Evolutionary conservation across 768 basidiomycete species (phyloP), one percentile per base, ranked within the genome.

Genomic region (Crucibulum laeve): DNA sequence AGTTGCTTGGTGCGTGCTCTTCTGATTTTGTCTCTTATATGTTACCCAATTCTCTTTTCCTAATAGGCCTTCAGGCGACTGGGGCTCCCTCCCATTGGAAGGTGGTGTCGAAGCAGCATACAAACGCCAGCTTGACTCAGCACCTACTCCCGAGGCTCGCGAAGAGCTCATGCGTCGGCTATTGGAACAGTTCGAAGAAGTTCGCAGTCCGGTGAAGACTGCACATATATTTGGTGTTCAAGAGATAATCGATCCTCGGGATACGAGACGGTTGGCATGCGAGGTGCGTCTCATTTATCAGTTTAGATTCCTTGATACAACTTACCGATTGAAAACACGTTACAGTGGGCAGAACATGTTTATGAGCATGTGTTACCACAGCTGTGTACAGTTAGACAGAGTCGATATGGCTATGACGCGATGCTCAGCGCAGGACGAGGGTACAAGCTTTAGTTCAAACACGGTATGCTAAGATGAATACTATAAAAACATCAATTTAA

Each of bases 21-120:
- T 33, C 10, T 25, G 24, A 32, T 22, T 5, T 35, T 6, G n/a
- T 14, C 35, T 32, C 17, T 4, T 25, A 33, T 25, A 15, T 44
- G 13, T 11, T 13, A 43, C 32, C 7, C 21, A 13, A 21, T 35
- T 23, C 17, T 6, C 22, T 32, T 39, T 41, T 6, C 13, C 4
- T 3, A 15, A 19, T 35, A 69, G 66, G 68, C 67, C 67, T 22
- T 70, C 68, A 3, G 67, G 66, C 1, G 68, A 70, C 46, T 70
- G 67, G 68, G 68, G 67, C 26, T 66, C 63, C 43, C 56, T 70
- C 23, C 68, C 68, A 3, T 51, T 70, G 7, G 68, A 68, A 55
- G 68, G 67, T 18, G 67, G 68, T 2, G 62, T 69, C 15, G 66
- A 70, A 56, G 67, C 68, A 8, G 68, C 67, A 0, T 70, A 68